Conservation (phyloP, 208 protist genomes). For the Crithidia sp. region DNA sequence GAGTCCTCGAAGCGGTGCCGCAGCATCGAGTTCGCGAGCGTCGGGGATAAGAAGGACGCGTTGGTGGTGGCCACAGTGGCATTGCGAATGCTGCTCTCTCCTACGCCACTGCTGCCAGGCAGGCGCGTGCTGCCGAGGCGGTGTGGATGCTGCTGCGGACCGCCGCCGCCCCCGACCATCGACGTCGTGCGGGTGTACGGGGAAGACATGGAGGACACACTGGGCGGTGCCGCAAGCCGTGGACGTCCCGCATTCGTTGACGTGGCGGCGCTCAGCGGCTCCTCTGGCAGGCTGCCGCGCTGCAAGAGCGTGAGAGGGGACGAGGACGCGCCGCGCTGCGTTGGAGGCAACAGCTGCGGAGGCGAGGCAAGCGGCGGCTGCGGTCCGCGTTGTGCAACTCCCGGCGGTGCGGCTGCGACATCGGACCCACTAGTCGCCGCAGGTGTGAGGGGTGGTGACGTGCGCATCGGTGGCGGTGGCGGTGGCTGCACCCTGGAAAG, state of each 20-base stretch:
- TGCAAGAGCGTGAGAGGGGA: background rate
- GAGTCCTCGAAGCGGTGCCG: constrained; percentile 17
- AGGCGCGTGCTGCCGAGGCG: background rate
- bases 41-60: constrained; percentile 28
- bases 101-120: background rate
- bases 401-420: too few relatives aligned
- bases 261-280: background rate
- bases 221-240: background rate
- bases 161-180: background rate
- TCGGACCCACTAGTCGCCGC: background rate
- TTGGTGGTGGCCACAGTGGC: background rate
- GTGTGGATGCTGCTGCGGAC: background rate
- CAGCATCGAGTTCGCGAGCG: constrained; percentile 18
- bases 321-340: background rate
- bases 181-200: background rate
- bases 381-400: too few relatives aligned
- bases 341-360: too few relatives aligned
- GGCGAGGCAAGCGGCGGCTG: too few relatives aligned
- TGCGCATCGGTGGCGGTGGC: background rate
- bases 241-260: background rate
- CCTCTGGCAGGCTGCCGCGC: constrained; percentile 6
- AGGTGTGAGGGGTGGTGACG: background rate
- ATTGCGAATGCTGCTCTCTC: background rate
- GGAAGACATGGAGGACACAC: background rate
- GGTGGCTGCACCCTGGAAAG: background rate